Conservation (phyloP, 225 moss, liverwort and hornwort species). For the Marchantia paleacea region DNA sequence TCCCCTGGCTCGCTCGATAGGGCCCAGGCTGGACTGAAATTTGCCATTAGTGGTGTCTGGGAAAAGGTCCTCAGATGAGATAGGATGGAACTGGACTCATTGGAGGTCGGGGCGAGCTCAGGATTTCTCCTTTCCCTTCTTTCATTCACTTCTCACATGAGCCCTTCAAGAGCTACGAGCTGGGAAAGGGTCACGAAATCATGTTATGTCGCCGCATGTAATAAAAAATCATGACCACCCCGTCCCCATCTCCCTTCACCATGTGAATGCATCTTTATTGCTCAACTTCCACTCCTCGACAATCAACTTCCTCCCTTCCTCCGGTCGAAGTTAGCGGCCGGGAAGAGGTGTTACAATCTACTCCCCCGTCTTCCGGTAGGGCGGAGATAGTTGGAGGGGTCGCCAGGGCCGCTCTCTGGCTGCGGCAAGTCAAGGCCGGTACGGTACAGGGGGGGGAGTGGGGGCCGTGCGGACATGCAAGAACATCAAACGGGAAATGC, state of each 20-base stretch:
- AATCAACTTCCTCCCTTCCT: background rate
- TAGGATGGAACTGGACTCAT: too few species aligned
- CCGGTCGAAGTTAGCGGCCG: background rate
- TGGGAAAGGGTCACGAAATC: background rate
- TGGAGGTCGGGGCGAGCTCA: background rate
- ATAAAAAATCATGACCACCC: background rate
- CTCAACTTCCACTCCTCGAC: background rate
- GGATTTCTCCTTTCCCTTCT: background rate
- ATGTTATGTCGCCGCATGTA: background rate
- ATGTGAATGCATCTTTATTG: background rate
- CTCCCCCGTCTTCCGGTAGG: too few species aligned
- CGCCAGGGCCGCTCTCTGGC: background rate
- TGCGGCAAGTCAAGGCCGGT: background rate
- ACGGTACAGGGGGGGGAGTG: background rate
- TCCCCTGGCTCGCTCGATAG: too few species aligned
- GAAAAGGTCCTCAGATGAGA: too few species aligned
- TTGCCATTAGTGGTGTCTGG: too few species aligned
- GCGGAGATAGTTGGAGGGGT: too few species aligned
- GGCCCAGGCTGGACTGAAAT: too few species aligned
- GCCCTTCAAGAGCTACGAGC: background rate
- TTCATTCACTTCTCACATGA: background rate
- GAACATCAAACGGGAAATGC: background rate
- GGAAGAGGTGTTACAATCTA: background rate
- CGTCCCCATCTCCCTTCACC: background rate
- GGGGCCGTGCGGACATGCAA: background rate